phyloP scores from a whole-genome alignment of 2,329 filamentous ascomycete species.

The Scytalidium lignicola region DNA sequence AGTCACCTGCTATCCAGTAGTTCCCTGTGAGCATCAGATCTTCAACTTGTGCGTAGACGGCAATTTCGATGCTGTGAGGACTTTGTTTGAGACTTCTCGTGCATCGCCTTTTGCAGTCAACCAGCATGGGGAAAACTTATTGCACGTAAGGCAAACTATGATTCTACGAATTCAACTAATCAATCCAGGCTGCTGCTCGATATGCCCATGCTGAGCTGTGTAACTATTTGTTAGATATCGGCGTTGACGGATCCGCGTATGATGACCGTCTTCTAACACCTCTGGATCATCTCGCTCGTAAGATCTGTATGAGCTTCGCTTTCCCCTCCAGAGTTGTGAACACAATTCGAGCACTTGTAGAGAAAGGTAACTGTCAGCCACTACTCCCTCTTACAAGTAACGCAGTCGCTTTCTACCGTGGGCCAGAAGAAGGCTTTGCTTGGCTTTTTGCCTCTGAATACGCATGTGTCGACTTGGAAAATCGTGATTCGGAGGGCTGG shows the following conservation, averaged over 20 bases:
- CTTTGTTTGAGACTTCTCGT: too few relatives aligned
- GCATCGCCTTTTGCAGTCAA: conserved; percentile 9
- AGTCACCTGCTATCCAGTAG: conserved; percentile 3
- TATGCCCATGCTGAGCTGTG: conserved; percentile 7
- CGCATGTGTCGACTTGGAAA: conserved; percentile 1
- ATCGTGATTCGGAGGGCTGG: conserved; percentile 9
- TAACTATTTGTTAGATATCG: conserved; percentile 3
- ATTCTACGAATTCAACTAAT: not conserved
- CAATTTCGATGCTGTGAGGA: not conserved
- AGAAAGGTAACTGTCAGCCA: conserved; percentile 7
- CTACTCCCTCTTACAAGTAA: conserved; percentile 8
- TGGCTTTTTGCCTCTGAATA: conserved; percentile 11
- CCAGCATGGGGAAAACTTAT: conserved; percentile 8
- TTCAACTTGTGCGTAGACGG: conserved; percentile 8
- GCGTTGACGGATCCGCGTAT: conserved; percentile 7
- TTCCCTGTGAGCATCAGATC: conserved; percentile 6
- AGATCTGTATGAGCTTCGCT: conserved; percentile 1
- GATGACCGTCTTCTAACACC: conserved; percentile 7
- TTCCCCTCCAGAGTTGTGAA: conserved; percentile 6
- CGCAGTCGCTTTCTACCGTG: conserved; percentile 6
- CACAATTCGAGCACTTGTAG: conserved; percentile 7
- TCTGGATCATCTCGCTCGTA: conserved; percentile 8
- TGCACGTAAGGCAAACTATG: conserved; percentile 6
- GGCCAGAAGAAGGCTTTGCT: conserved; percentile 10
- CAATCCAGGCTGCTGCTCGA: conserved; percentile 1